These are phyloP conservation scores for Pleurostoma richardsiae DNA, from an alignment of 2,329 filamentous ascomycete genomes.

Conservation along the genomic window DNA sequence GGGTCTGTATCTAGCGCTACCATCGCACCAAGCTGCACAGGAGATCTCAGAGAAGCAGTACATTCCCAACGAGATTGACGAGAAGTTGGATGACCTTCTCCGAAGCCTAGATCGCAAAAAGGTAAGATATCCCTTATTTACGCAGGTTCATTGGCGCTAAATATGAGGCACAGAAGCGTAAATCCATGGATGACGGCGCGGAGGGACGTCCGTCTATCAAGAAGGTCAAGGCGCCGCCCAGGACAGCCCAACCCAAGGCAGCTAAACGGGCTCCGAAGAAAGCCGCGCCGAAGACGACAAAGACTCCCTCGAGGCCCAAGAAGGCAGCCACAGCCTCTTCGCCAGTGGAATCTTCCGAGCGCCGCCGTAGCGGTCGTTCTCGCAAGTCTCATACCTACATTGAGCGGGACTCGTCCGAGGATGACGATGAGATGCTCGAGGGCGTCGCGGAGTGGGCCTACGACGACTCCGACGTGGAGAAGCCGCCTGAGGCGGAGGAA, in stretches of 20 bases:
- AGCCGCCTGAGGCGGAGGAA: constrained; percentile 12
- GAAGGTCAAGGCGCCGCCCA: constrained; percentile 23
- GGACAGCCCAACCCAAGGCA: constrained; percentile 16
- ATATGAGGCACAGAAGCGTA: constrained; percentile 43
- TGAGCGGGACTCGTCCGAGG: constrained; percentile 52
- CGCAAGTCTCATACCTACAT: constrained; percentile 43
- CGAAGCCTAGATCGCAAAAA: constrained; percentile 68
- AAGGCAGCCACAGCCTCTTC: constrained; percentile 18
- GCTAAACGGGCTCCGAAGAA: constrained; percentile 21
- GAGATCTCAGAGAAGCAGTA: constrained; percentile 83
- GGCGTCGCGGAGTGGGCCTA: constrained; percentile 58
- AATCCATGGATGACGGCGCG: constrained; percentile 43
- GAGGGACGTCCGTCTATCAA: constrained; percentile 39
- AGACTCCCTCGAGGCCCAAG: constrained; percentile 23
- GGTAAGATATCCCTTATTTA: constrained; percentile 27
- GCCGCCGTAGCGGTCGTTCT: constrained; percentile 51
- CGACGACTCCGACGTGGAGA: constrained; percentile 27
- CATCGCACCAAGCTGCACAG: constrained; percentile 73
- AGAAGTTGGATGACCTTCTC: constrained; percentile 66
- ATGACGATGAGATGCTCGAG: constrained; percentile 57
- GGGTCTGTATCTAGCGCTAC: constrained; percentile 70
- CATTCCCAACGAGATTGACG: constrained; percentile 70
- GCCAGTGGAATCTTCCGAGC: constrained; percentile 33
- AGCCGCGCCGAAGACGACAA: constrained; percentile 13
- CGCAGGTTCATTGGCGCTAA: too few species aligned